A percentile compares a stretch with the other conserved stretches of the same genome.
phyloP scores from a whole-genome alignment of 2,329 filamentous ascomycete genomes.

The Diaporthe sp. region DNA sequence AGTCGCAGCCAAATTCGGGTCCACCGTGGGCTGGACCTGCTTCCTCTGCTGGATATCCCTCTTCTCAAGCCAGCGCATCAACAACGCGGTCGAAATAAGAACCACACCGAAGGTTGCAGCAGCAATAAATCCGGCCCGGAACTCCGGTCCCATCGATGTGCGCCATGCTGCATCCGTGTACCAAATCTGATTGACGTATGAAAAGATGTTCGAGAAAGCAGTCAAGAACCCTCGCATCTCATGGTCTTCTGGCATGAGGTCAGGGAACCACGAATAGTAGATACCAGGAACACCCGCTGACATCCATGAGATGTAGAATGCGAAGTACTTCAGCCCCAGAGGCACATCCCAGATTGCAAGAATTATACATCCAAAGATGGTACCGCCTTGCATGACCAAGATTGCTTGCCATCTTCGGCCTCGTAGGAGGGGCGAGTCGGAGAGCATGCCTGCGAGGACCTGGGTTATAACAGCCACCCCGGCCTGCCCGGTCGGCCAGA shows the following conservation, averaged over 20 bases:
- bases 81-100: conserved; percentile 33
- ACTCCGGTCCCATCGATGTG: conserved; percentile 39
- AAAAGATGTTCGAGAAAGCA: conserved; percentile 42
- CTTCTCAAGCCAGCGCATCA: conserved; percentile 40
- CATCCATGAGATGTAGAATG: conserved; percentile 40
- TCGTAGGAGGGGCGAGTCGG: conserved; percentile 39
- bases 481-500: conserved; percentile 41
- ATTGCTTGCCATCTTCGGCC: conserved; percentile 42
- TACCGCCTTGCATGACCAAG: conserved; percentile 41
- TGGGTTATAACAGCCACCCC: conserved; percentile 34
- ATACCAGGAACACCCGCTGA: conserved; percentile 42
- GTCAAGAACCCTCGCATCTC: conserved; percentile 46
- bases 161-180: conserved; percentile 41
- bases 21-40: neutral
- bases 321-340: conserved; percentile 43
- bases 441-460: conserved; percentile 41
- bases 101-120: conserved; percentile 33
- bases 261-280: conserved; percentile 46
- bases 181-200: conserved; percentile 43
- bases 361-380: conserved; percentile 39
- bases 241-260: conserved; percentile 46
- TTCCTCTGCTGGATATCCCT: conserved; percentile 23
- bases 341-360: conserved; percentile 39
- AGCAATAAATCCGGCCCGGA: conserved; percentile 41
- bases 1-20: neutral